Percentiles rank a stretch among this genome's conserved stretches.
Evolutionary conservation across 2,329 filamentous ascomycete genomes (phyloP).

Genomic region (Alternaria ethzedia): DNA sequence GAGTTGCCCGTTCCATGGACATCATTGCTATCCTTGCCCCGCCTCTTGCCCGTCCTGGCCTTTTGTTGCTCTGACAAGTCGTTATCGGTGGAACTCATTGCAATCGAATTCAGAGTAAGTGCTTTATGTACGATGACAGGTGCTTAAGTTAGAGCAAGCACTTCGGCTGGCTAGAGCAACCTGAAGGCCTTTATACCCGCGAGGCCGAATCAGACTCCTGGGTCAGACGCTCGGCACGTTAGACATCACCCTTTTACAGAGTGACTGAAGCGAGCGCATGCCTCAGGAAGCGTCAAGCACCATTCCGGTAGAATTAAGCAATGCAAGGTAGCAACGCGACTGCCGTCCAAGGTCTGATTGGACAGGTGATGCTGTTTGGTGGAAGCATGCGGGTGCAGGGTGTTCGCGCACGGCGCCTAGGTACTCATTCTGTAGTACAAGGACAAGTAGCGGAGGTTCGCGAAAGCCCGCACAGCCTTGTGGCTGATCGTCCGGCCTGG

Average conservation of each 20-base stretch:
- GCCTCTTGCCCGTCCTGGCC: too few relatives aligned
- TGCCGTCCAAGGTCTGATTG: background rate
- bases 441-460: background rate
- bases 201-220: too few relatives aligned
- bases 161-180: too few relatives aligned
- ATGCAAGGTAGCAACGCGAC: background rate
- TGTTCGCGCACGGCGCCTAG: background rate
- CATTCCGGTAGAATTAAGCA: background rate
- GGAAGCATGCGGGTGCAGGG: background rate
- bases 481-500: background rate
- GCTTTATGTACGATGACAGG: too few relatives aligned
- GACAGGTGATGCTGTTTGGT: background rate
- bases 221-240: background rate
- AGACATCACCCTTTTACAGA: background rate
- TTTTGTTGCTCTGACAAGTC: too few relatives aligned
- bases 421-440: too few relatives aligned
- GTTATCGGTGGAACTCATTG: too few relatives aligned
- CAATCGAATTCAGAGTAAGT: too few relatives aligned
- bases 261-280: background rate
- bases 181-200: too few relatives aligned
- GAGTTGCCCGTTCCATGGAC: too few relatives aligned
- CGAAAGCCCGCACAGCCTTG: background rate
- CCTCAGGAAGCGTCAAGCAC: background rate
- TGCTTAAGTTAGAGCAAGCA: too few relatives aligned
- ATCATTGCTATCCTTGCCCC: too few relatives aligned